Evolutionary conservation across 2,329 filamentous ascomycete genomes (phyloP), one percentile per base, ranked within the genome.

Genomic region (Escovopsis sp.): DNA sequence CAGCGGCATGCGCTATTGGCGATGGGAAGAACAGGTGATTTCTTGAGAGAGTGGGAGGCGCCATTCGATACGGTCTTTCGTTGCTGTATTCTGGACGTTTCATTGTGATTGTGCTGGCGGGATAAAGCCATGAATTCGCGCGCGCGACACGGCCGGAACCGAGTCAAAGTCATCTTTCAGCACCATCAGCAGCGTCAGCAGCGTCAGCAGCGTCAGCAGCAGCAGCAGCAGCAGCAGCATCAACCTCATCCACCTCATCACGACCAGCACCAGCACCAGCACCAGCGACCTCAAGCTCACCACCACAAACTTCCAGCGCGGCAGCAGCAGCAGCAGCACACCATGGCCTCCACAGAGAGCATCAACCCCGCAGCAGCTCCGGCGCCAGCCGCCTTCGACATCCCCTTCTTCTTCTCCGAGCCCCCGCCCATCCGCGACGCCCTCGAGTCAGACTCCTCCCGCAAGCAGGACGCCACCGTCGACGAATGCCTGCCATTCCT

Each of bases 401-500:
- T 77, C 21, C 72, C 75, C 14, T 59, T 61, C 32, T 56, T 80
- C 37, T 80, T 77, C 55, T 70, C 64, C 7, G 55, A 53, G 13
- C 57, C 58, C 28, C 77, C 81, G 11, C 63, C 65, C 14, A 71
- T 93, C 45, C 63, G 61, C 37, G 86, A 93, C 50, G 43, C 49
- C 13, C 63, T 87, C 34, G 52, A 60, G 33, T 90, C 86, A 4
- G 62, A 71, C 40, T 82, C 81, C 17, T 85, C 80, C 1, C 52
- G 57, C 34, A 53, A 72, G 19, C 84, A 93, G 55, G 68, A 79
- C 39, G 62, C 72, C 37, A 88, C 81, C 0, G 62, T 84, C 36
- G 57, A 72, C 27, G 68, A 71, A 48, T 82, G 82, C 47, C 58
- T 86, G 21, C 77, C 79, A 1, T 79, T 76, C 43, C 63, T 93